Conservation (phyloP, 352 stramenopile genomes). For the Globisporangium echinulatum region DNA sequence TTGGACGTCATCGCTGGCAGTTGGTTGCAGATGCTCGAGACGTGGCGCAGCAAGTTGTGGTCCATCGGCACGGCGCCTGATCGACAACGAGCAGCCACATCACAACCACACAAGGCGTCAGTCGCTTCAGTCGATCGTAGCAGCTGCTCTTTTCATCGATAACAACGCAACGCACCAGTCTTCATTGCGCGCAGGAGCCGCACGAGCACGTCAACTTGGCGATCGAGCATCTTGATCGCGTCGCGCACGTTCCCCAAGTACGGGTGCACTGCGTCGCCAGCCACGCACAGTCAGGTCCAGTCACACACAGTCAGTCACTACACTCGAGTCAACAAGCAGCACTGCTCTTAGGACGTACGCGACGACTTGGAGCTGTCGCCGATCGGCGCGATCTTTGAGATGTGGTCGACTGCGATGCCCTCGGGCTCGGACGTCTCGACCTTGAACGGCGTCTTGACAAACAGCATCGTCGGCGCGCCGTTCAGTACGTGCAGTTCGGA, state of each 20-base stretch:
- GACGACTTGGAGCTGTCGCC: slow-evolving; percentile 67
- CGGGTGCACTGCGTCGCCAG: slow-evolving; percentile 44
- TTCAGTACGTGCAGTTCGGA: slow-evolving; percentile 84
- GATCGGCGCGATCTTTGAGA: slow-evolving; percentile 80
- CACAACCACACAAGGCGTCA: neutral
- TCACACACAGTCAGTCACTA: slow-evolving; percentile 4
- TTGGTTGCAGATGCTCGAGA: slow-evolving; percentile 84
- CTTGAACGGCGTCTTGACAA: slow-evolving; percentile 84
- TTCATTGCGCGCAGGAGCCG: slow-evolving; percentile 73
- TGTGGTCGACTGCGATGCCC: slow-evolving; percentile 83
- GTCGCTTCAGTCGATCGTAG: neutral
- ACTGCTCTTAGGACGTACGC: slow-evolving; percentile 20
- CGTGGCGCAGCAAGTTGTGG: slow-evolving; percentile 74
- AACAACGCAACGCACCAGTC: slow-evolving; percentile 23
- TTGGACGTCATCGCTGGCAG: slow-evolving; percentile 71
- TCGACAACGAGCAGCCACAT: neutral
- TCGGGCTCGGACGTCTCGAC: slow-evolving; percentile 85
- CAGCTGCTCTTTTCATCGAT: too few relatives aligned
- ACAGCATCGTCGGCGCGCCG: slow-evolving; percentile 83
- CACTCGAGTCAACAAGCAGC: neutral
- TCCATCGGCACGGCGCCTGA: slow-evolving; percentile 62
- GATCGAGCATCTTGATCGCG: slow-evolving; percentile 81
- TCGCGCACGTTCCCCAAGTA: slow-evolving; percentile 78
- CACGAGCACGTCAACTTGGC: slow-evolving; percentile 71
- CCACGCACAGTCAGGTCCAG: neutral